phyloP scores from a whole-genome alignment of 495 filamentous ascomycete genomes.

The Bacidia rubella region DNA sequence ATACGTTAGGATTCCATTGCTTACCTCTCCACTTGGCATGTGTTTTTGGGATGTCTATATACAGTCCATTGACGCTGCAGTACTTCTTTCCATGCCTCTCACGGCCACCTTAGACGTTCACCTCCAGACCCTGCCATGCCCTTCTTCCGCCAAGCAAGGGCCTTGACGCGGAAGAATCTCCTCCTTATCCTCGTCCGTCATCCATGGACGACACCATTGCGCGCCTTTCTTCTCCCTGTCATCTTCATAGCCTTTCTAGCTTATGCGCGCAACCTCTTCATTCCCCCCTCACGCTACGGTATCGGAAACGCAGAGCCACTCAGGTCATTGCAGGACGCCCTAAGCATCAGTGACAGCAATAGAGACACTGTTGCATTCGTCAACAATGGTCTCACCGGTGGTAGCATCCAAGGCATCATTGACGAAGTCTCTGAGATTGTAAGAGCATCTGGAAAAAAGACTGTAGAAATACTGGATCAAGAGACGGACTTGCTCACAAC shows the following conservation, averaged over 20 bases:
- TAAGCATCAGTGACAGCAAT: constrained; percentile 35
- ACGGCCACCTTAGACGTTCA: background rate
- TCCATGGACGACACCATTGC: constrained; percentile 44
- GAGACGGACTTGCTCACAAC: constrained; percentile 41
- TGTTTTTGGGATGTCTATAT: too few species aligned
- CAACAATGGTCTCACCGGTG: constrained; percentile 54
- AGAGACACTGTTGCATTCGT: constrained; percentile 65
- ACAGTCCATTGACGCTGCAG: too few species aligned
- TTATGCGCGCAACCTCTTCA: constrained; percentile 56
- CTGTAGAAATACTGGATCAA: constrained; percentile 36
- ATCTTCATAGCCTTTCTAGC: constrained; percentile 53
- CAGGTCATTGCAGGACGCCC: constrained; percentile 43
- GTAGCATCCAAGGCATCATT: constrained; percentile 61
- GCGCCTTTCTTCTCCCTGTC: constrained; percentile 59
- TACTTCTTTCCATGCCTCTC: too few species aligned
- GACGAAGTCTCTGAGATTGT: constrained; percentile 40
- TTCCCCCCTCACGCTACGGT: constrained; percentile 52
- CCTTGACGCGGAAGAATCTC: constrained; percentile 61
- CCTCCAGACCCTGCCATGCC: constrained; percentile 26
- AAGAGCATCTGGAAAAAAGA: constrained; percentile 36
- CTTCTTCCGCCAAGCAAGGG: constrained; percentile 55
- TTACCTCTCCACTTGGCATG: too few species aligned
- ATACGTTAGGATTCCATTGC: too few species aligned
- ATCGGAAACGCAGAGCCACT: constrained; percentile 44
- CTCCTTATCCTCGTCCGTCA: constrained; percentile 55